Evolutionary conservation across 225 moss, liverwort and hornwort genomes (phyloP), one percentile per base, ranked within the genome.

Genomic region (Marchantia polymorpha): DNA sequence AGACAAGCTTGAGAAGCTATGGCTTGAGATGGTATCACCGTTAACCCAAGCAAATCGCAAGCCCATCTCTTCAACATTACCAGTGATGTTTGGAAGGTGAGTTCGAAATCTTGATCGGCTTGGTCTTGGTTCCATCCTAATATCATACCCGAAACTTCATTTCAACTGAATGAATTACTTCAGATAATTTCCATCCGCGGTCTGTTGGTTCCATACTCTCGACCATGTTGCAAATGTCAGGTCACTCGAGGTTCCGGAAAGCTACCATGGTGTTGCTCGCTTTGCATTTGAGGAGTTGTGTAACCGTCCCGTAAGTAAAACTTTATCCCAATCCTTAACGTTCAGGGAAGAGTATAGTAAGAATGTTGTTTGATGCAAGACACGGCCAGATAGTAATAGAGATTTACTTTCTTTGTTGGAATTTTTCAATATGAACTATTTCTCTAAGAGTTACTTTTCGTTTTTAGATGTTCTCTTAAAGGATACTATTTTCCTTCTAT

Each of bases 71-170:
- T 90, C 85, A 0, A 83, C 73, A 72, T 87, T 96, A 80, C 90
- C 91, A 59, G 92, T 96, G 67, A 94, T 96, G 94, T 96, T 96
- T 85, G 96, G 94, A 89, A 94, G 96, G 96, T 96, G 76, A 83
- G 64, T 31, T 12, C 30, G 71, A 58, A 55, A 39, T 69, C 26
- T 14, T 59, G 12, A 69, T 67, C 6, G 53, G 22, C 5, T 52
- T 52, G 52, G 52, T 15, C 53, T 52, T 52, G 25, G 12, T 67
- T 26, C 7, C 51, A 23, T 23, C 15, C 4, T 72, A 19, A 13
- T 51, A 6, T 48, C 49, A 7, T 67, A 16, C 39, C 27, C 7
- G 0, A 69, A 46, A 23, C n/a, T 17, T 29, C 26, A 69, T 19
- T 0, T 69, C 16, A 47, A 48, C 47, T 48, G 66, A 46, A 69